A percentile compares a stretch with the other conserved stretches of the same genome.
Evolutionary conservation across 495 filamentous ascomycete genomes (phyloP).

Genomic region (Recurvomyces mirabilis): DNA sequence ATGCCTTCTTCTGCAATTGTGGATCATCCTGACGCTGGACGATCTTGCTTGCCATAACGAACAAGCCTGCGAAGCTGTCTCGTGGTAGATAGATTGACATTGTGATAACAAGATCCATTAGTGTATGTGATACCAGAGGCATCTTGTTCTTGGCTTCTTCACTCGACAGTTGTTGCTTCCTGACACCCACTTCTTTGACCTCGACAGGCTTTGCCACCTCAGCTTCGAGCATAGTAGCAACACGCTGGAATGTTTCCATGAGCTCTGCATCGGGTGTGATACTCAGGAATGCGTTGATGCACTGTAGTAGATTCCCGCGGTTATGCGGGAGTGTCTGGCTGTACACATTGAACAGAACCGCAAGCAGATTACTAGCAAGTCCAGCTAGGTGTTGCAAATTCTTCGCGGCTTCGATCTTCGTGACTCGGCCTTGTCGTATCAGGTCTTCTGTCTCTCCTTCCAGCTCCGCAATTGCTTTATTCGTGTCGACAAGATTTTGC

Average conservation of each 20-base stretch:
- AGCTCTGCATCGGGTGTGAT: constrained; percentile 59
- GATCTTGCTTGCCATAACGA: constrained; percentile 69
- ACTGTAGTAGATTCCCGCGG: constrained; percentile 76
- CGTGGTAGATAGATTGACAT: constrained; percentile 87
- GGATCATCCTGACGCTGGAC: constrained; percentile 68
- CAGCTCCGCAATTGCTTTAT: constrained; percentile 58
- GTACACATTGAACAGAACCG: constrained; percentile 96
- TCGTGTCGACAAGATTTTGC: constrained; percentile 80
- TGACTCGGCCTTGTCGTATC: constrained; percentile 57
- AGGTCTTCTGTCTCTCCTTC: constrained; percentile 53
- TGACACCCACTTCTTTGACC: constrained; percentile 46
- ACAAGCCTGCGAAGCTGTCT: constrained; percentile 66
- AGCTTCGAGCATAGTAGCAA: constrained; percentile 68
- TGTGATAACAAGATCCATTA: constrained; percentile 92
- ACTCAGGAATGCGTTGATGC: constrained; percentile 87
- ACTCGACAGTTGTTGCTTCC: constrained; percentile 37
- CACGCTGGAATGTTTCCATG: constrained; percentile 73
- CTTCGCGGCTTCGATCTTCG: constrained; percentile 58
- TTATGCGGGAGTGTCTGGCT: constrained; percentile 88
- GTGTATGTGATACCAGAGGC: constrained; percentile 86
- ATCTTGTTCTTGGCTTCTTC: constrained; percentile 54
- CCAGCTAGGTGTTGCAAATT: constrained; percentile 67
- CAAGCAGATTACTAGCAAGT: constrained; percentile 77
- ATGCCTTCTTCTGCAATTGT: constrained; percentile 98
- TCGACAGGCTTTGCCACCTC: constrained; percentile 53